phyloP scores from a whole-genome alignment of 208 protist genomes.

The Vickermania spadyakhi region DNA sequence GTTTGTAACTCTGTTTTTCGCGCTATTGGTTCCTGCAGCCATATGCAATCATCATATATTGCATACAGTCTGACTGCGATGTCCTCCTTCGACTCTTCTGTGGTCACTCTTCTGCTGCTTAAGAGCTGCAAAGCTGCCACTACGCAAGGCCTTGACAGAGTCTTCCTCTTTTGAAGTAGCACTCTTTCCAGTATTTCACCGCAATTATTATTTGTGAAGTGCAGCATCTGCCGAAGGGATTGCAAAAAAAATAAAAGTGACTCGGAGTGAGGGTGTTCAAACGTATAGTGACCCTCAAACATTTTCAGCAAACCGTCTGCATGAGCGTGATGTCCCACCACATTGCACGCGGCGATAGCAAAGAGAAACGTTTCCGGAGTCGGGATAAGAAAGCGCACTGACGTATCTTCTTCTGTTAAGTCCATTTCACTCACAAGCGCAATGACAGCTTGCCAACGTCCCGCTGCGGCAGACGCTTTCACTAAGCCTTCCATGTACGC shows the following conservation, averaged over 20 bases:
- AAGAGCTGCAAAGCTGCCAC: slow-evolving; percentile 73
- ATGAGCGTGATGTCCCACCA: slow-evolving; percentile 35
- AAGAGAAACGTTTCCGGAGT: slow-evolving; percentile 66
- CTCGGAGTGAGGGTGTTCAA: slow-evolving; percentile 57
- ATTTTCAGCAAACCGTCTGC: slow-evolving; percentile 31
- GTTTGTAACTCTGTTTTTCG: slow-evolving; percentile 69
- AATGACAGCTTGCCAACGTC: slow-evolving; percentile 43
- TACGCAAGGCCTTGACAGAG: slow-evolving; percentile 46
- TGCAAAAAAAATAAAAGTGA: slow-evolving; percentile 55
- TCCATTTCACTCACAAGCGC: slow-evolving; percentile 44
- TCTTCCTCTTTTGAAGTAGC: slow-evolving; percentile 25
- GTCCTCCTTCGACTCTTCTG: slow-evolving; percentile 13
- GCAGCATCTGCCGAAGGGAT: slow-evolving; percentile 45
- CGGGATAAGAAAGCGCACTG: slow-evolving; percentile 52
- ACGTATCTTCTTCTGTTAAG: slow-evolving; percentile 14
- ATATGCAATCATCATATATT: slow-evolving; percentile 54
- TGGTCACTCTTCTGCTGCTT: slow-evolving; percentile 18
- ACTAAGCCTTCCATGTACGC: slow-evolving; percentile 63
- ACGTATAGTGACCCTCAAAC: slow-evolving; percentile 31
- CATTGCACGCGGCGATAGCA: slow-evolving; percentile 55
- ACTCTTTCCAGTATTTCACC: slow-evolving; percentile 33
- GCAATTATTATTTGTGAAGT: slow-evolving; percentile 6
- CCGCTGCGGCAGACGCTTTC: slow-evolving; percentile 44
- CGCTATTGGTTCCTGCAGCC: slow-evolving; percentile 56
- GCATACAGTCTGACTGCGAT: slow-evolving; percentile 23